Percentiles rank a stretch among this genome's conserved stretches.
Evolutionary conservation across 495 filamentous ascomycete genomes (phyloP).

Genomic region (Hypoxylon trugodes): DNA sequence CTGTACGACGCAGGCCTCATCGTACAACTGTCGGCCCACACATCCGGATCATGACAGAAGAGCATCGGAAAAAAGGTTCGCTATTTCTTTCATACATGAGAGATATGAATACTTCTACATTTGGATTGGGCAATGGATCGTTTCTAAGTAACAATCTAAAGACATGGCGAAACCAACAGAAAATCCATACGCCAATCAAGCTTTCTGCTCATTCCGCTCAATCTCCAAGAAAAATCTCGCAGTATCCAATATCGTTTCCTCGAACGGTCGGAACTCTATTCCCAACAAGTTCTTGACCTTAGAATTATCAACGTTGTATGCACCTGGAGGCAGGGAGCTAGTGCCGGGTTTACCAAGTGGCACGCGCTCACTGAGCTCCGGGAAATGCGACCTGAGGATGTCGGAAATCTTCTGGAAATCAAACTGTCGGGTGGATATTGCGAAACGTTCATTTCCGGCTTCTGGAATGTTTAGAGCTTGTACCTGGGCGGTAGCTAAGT

Average conservation of each 20-base stretch:
- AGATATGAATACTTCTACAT: too few species aligned
- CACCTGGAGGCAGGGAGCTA: not conserved
- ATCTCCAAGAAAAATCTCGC: not conserved
- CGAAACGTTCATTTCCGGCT: not conserved
- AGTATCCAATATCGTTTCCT: not conserved
- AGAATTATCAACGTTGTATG: not conserved
- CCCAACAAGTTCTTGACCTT: not conserved
- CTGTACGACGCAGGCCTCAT: too few species aligned
- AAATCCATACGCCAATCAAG: too few species aligned
- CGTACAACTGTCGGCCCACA: too few species aligned
- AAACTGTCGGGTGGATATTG: not conserved
- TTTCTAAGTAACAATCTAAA: too few species aligned
- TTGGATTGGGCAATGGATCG: too few species aligned
- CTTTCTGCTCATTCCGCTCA: not conserved
- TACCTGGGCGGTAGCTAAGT: not conserved
- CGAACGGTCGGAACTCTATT: not conserved
- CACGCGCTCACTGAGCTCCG: not conserved
- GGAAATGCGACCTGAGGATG: not conserved
- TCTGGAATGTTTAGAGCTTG: not conserved
- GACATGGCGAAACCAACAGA: too few species aligned
- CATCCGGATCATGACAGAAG: too few species aligned
- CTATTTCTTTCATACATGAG: too few species aligned
- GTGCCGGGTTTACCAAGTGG: not conserved
- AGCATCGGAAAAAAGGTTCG: too few species aligned
- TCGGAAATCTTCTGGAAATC: not conserved